Conservation (phyloP, 192 early-diverging fungal genomes). For the Umbelopsis sp. region DNA sequence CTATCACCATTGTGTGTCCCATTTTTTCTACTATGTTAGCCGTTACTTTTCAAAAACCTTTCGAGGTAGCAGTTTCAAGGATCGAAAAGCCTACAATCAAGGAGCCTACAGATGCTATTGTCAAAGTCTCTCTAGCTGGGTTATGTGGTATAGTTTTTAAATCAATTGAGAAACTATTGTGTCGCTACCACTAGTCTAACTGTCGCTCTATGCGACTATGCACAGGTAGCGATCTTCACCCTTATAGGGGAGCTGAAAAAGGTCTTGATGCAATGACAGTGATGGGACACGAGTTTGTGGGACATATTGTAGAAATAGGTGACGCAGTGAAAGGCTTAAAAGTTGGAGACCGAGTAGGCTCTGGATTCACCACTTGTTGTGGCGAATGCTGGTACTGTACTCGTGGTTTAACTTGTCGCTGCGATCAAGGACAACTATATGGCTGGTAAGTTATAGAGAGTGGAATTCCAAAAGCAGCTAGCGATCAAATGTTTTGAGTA, state of each 20-base stretch:
- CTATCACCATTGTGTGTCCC: no score
- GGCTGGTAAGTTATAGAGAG: constrained; percentile 37
- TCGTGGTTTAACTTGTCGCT: constrained; percentile 46
- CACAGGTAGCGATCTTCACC: constrained; percentile 15
- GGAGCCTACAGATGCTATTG: constrained; percentile 50
- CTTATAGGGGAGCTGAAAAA: constrained; percentile 47
- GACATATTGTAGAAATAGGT: constrained; percentile 48
- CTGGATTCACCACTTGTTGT: constrained; percentile 50
- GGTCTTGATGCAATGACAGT: constrained; percentile 46
- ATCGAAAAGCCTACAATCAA: constrained; percentile 41
- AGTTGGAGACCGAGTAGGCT: constrained; percentile 49
- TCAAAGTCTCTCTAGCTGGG: constrained; percentile 46
- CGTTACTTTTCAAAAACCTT: constrained; percentile 48
- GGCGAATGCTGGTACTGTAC: constrained; percentile 49
- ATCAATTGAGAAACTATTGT: no score
- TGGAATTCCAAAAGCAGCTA: no score
- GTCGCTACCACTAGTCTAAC: no score
- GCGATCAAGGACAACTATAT: constrained; percentile 48
- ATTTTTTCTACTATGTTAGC: constrained; percentile 42
- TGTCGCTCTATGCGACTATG: background rate
- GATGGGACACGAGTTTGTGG: constrained; percentile 60
- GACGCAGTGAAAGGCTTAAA: constrained; percentile 30
- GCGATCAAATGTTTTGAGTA: no score
- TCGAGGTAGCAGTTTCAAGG: constrained; percentile 36
- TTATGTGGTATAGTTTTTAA: constrained; percentile 43